Base-by-base conservation (phyloP, 2,329 filamentous ascomycete genomes). In the Hymenotorrendiella dingleyae region DNA sequence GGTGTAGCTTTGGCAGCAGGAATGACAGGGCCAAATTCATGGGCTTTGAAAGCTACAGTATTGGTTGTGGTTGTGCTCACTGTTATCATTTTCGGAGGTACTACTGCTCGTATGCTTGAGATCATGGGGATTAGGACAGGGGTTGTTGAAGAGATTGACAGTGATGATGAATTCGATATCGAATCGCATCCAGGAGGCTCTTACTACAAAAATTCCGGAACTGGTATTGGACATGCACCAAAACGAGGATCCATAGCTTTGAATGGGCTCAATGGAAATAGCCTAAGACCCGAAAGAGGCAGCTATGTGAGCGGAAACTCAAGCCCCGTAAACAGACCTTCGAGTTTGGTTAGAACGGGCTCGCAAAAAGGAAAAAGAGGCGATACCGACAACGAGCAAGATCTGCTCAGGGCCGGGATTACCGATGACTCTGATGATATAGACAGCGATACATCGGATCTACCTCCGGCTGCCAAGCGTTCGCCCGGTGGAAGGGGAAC, bases 81-180 rank as follows among this genome's bases (percentile, higher is more conserved):
- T 0, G 93, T 98, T 56, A 98, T 98, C 65, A 97, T 98, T 49
- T 98, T 98, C 57, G 93, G 93, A 42, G 93, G 93, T 40, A 98
- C 93, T 6, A 98, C 93, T 0, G 90, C 91, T 10, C 84, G 91
- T 43, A 98, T 98, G 93, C 72, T 98, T 14, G 93, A 98, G 63
- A 98, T 98, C 42, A 70, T 97, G 12, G 86, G 89, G n/a, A 98
- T 98, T 48, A 80, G 88, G 43, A 98, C 91, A 0, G 93, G 93
- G 1, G 91, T 98, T 0, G 86, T 96, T 0, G 93, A 98, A 57
- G 93, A 98, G 62, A 86, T 94, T 33, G 93, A 98, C 62, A 95
- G 88, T 33, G 93, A 98, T 60, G 93, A 98, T 60, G 93, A 98
- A 64, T 98, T 98, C 57, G 93, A 98, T 62, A 98, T 96, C 48